Conservation (phyloP, 768 basidiomycete genomes). For the Xerocomellus intermedius region DNA sequence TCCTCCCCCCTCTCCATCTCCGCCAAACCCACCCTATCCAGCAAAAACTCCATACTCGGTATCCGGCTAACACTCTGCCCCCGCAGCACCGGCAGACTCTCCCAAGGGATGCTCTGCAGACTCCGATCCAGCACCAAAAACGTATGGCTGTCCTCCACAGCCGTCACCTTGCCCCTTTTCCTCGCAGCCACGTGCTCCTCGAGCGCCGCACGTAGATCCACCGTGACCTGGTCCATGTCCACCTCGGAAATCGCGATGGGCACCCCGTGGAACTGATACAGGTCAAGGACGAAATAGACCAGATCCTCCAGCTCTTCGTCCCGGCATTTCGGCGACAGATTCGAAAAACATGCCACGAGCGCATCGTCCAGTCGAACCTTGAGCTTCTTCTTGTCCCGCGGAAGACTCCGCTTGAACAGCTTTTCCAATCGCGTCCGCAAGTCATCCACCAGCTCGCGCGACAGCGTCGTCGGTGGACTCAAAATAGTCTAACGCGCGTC, state of each 20-base stretch:
- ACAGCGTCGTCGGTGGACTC: slow-evolving; percentile 43
- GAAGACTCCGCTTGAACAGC: slow-evolving; percentile 67
- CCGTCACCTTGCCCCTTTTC: slow-evolving; percentile 32
- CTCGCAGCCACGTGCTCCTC: slow-evolving; percentile 59
- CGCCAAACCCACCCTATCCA: slow-evolving; percentile 74
- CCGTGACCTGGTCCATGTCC: slow-evolving; percentile 84
- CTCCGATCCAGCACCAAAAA: slow-evolving; percentile 91
- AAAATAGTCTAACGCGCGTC: slow-evolving; percentile 50
- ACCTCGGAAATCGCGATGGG: slow-evolving; percentile 88
- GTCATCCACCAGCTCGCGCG: slow-evolving; percentile 47
- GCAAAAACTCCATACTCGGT: slow-evolving; percentile 83
- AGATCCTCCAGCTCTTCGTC: slow-evolving; percentile 97
- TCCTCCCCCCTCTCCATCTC: slow-evolving; percentile 38
- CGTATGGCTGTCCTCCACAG: slow-evolving; percentile 59
- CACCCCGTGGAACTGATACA: slow-evolving; percentile 91
- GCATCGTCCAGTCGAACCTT: slow-evolving; percentile 64
- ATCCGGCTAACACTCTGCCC: slow-evolving; percentile 90
- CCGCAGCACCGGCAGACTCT: slow-evolving; percentile 83
- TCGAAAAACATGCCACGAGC: slow-evolving; percentile 84
- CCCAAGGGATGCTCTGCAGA: slow-evolving; percentile 91
- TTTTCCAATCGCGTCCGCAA: slow-evolving; percentile 71
- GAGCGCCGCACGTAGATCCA: slow-evolving; percentile 76
- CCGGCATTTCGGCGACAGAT: slow-evolving; percentile 73
- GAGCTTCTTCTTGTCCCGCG: slow-evolving; percentile 58
- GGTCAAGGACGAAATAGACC: slow-evolving; percentile 88